Evolutionary conservation across 495 filamentous ascomycete species (phyloP).

Genomic region (Penicillium ochrochloron): DNA sequence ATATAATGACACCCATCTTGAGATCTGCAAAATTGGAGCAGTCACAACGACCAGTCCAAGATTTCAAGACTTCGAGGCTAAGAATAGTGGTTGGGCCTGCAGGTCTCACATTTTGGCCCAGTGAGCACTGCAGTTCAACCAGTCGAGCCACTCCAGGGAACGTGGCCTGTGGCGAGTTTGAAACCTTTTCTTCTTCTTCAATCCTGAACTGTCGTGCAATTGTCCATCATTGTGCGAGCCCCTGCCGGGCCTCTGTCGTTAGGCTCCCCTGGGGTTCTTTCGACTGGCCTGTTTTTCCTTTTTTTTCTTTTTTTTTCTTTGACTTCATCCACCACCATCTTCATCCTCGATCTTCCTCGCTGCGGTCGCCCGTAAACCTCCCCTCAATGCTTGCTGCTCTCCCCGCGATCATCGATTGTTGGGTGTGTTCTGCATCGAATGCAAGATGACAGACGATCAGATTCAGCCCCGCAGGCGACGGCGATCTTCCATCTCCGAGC

Average conservation of each 20-base stretch:
- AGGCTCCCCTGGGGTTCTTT: conserved; percentile 3
- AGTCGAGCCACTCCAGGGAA: conserved; percentile 1
- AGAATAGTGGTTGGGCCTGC: conserved; percentile 27
- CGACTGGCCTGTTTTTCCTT: neutral
- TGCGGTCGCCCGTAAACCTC: neutral
- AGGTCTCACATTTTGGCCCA: conserved; percentile 26
- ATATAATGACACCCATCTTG: neutral
- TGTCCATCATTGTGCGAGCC: conserved; percentile 7
- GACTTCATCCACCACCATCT: neutral
- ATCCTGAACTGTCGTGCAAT: conserved; percentile 14
- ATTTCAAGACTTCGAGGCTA: too few relatives aligned
- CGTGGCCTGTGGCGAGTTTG: conserved; percentile 23
- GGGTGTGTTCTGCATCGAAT: neutral
- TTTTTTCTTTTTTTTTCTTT: neutral
- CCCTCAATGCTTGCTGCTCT: too few relatives aligned
- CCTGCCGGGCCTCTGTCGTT: conserved; percentile 1
- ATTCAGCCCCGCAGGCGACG: conserved; percentile 30
- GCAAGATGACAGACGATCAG: conserved; percentile 25
- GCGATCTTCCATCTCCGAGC: conserved; percentile 42
- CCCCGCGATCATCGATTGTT: neutral
- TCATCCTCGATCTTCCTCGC: neutral
- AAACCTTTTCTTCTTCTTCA: conserved; percentile 16
- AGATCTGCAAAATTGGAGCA: conserved; percentile 4
- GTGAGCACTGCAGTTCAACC: neutral
- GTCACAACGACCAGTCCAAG: conserved; percentile 1